A percentile compares a stretch with the other conserved stretches of the same genome.
Conservation (phyloP, 352 stramenopile genomes). For the Phytophthora ramorum region DNA sequence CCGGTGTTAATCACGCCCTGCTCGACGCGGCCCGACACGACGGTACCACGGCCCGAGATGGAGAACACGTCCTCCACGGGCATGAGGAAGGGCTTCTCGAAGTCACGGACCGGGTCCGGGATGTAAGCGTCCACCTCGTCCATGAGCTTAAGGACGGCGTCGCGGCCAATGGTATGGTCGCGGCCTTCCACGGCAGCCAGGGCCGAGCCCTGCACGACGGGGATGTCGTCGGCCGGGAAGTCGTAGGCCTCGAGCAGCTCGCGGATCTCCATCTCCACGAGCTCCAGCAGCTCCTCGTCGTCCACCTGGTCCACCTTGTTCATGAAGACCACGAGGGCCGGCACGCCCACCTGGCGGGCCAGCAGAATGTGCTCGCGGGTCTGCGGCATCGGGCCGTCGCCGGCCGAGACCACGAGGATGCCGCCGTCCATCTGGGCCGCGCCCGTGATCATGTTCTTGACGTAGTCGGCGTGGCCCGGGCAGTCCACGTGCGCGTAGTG, state of each 20-base stretch:
- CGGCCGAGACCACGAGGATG: constrained; percentile 92
- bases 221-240: constrained; percentile 96
- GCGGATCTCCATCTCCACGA: constrained; percentile 49
- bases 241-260: constrained; percentile 93
- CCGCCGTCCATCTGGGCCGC: constrained; percentile 96
- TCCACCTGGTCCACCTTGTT: constrained; percentile 92
- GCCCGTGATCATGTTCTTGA: constrained; percentile 99
- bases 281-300: constrained; percentile 42
- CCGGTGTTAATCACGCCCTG: constrained; percentile 81
- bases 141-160: constrained; percentile 95
- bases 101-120: constrained; percentile 84
- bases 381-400: constrained; percentile 81
- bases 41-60: constrained; percentile 97
- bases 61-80: constrained; percentile 97
- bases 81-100: constrained; percentile 98
- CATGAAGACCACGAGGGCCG: constrained; percentile 95
- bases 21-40: constrained; percentile 96
- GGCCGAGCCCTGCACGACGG: constrained; percentile 94
- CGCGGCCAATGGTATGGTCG: constrained; percentile 84
- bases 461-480: constrained; percentile 84
- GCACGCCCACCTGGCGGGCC: constrained; percentile 92
- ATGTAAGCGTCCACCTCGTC: constrained; percentile 88
- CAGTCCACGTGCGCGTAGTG: constrained; percentile 95
- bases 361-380: constrained; percentile 97
- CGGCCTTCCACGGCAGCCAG: constrained; percentile 92